These are phyloP conservation scores for Echeveria elegans DNA, from an alignment of 164 flowering plant genomes.

Conservation along the genomic window DNA sequence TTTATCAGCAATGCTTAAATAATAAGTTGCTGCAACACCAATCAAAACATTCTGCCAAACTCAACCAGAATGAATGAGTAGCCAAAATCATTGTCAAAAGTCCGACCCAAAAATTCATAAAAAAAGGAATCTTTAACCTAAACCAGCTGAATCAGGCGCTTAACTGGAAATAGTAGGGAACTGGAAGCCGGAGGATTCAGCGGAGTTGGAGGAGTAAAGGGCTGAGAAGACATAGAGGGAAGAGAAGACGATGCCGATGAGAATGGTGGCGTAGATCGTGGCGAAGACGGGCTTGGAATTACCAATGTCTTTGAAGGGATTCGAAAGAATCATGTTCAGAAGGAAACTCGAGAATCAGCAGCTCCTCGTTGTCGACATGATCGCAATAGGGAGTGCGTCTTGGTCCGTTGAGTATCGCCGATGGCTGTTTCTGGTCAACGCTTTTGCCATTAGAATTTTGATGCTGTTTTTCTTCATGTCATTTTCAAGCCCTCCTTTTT, in stretches of 20 bases:
- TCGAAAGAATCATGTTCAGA: constrained; percentile 12
- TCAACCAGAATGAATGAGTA: not conserved
- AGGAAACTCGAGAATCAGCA: not conserved
- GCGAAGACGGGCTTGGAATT: constrained; percentile 64
- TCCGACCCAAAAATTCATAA: not conserved
- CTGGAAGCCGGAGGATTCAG: constrained; percentile 18
- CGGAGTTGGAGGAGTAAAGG: constrained; percentile 29
- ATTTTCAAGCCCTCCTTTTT: too few relatives aligned
- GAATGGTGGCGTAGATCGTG: constrained; percentile 63
- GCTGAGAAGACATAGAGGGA: constrained; percentile 70
- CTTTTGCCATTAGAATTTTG: too few relatives aligned
- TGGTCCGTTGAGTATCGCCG: not conserved
- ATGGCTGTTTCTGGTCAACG: not conserved
- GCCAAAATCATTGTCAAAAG: not conserved
- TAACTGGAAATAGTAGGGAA: constrained; percentile 15
- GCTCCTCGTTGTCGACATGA: not conserved
- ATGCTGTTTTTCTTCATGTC: not conserved
- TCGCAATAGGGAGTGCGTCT: not conserved
- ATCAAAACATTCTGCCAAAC: not conserved
- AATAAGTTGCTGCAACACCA: not conserved
- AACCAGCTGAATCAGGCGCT: not conserved
- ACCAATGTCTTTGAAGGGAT: constrained; percentile 31
- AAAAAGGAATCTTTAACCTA: not conserved
- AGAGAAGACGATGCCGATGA: constrained; percentile 64
- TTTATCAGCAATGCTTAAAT: not conserved